A percentile compares a stretch with the other conserved stretches of the same genome.
phyloP scores from a whole-genome alignment of 495 filamentous ascomycete species.

The Cryomyces minteri region DNA sequence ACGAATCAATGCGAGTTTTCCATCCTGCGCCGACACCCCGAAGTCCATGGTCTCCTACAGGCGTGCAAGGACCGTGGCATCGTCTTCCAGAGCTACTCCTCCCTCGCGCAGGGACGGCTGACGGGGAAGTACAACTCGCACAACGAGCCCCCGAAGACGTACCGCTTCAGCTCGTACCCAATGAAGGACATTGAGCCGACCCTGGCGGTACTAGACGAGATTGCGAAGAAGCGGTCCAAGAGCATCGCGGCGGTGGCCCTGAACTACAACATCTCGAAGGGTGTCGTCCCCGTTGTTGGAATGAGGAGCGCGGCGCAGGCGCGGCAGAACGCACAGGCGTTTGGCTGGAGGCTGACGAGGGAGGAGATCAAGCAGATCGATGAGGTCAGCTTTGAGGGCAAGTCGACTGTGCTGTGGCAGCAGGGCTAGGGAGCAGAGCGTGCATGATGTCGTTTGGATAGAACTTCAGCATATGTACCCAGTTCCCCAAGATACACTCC shows the following conservation, averaged over 20 bases:
- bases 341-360: conserved; percentile 8
- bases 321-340: conserved; percentile 5
- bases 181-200: conserved; percentile 22
- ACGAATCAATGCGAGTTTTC: conserved; percentile 10
- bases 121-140: conserved; percentile 8
- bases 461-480: too few relatives aligned
- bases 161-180: conserved; percentile 14
- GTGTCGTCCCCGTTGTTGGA: conserved; percentile 9
- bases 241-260: conserved; percentile 21
- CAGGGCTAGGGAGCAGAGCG: not conserved
- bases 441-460: too few relatives aligned
- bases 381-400: conserved; percentile 7
- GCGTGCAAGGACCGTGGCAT: conserved; percentile 9
- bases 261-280: conserved; percentile 23
- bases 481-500: too few relatives aligned
- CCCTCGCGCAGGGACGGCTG: conserved; percentile 9
- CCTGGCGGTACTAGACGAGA: conserved; percentile 15
- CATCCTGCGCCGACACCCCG: conserved; percentile 8
- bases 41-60: conserved; percentile 3
- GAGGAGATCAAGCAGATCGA: conserved; percentile 11
- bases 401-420: conserved; percentile 6
- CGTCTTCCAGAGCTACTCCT: conserved; percentile 9
- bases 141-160: conserved; percentile 6
- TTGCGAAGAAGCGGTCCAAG: conserved; percentile 12
- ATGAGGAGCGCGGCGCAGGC: conserved; percentile 8